Percentiles rank a stretch among this genome's conserved stretches.
Conservation (phyloP, 2,329 filamentous ascomycete genomes). For the Massarina eburnea region DNA sequence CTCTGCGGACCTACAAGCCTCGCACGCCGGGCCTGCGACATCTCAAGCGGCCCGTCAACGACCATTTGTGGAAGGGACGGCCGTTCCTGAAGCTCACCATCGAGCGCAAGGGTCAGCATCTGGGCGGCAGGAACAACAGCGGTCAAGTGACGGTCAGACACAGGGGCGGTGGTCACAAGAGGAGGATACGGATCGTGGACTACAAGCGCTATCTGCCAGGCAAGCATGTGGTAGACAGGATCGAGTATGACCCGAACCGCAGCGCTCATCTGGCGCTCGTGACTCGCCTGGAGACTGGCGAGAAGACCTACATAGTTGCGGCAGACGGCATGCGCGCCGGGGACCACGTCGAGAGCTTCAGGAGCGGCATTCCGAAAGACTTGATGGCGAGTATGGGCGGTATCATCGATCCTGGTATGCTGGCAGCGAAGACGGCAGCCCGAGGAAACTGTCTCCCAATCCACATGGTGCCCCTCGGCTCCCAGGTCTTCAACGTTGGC, state of each 20-base stretch:
- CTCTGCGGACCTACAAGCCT: slow-evolving; percentile 85
- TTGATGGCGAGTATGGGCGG: slow-evolving; percentile 92
- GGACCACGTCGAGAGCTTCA: slow-evolving; percentile 89
- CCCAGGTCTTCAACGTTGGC: slow-evolving; percentile 86
- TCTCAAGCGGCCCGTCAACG: slow-evolving; percentile 88
- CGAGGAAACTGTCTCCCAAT: slow-evolving; percentile 93
- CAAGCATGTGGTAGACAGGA: slow-evolving; percentile 84
- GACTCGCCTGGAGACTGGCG: slow-evolving; percentile 70
- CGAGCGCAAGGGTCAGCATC: slow-evolving; percentile 87
- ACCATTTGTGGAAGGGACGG: slow-evolving; percentile 94
- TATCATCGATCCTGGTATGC: slow-evolving; percentile 87
- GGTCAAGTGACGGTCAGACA: slow-evolving; percentile 88
- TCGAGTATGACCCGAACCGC: slow-evolving; percentile 93
- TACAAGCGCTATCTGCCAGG: slow-evolving; percentile 79
- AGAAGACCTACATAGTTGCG: slow-evolving; percentile 90
- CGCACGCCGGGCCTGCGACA: slow-evolving; percentile 91
- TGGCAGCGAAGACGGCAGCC: slow-evolving; percentile 92
- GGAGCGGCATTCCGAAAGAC: slow-evolving; percentile 82
- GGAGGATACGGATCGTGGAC: slow-evolving; percentile 88
- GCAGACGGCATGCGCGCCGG: slow-evolving; percentile 91
- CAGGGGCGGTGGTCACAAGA: slow-evolving; percentile 87
- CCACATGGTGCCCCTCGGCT: slow-evolving; percentile 95
- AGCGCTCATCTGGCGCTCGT: slow-evolving; percentile 91
- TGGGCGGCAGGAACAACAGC: slow-evolving; percentile 88
- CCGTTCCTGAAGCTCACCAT: slow-evolving; percentile 82